These are phyloP conservation scores for Moesziomyces parantarcticus DNA, from an alignment of 1,284 basidiomycete species.

Conservation along the genomic window DNA sequence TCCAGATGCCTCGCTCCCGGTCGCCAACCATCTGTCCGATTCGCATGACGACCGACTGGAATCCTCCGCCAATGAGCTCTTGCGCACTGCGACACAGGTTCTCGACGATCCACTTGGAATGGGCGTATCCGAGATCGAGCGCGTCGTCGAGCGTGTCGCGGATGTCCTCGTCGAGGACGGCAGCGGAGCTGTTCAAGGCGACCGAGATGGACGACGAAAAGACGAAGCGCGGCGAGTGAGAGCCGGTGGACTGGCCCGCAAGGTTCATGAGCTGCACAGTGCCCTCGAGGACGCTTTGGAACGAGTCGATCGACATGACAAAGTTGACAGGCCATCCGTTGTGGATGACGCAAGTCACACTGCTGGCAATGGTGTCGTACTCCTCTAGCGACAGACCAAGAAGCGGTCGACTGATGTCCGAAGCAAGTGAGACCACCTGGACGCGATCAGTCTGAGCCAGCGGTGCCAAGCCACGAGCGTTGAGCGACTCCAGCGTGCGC, in stretches of 20 bases:
- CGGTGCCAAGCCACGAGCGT: constrained; percentile 17
- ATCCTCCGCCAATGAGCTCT: constrained; percentile 42
- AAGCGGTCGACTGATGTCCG: constrained; percentile 18
- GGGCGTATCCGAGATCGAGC: constrained; percentile 73
- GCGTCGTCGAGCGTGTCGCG: constrained; percentile 69
- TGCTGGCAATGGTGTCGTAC: constrained; percentile 15
- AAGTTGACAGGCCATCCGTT: constrained; percentile 59
- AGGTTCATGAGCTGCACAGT: constrained; percentile 74
- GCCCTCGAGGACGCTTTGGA: constrained; percentile 69
- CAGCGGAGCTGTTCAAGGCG: constrained; percentile 64
- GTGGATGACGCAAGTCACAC: constrained; percentile 46
- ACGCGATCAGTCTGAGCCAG: not conserved
- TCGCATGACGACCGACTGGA: constrained; percentile 37
- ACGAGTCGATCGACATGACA: constrained; percentile 46
- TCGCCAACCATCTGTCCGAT: constrained; percentile 74
- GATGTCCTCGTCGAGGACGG: constrained; percentile 69
- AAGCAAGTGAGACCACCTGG: constrained; percentile 18
- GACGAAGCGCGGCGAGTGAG: constrained; percentile 71
- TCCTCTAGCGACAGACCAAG: constrained; percentile 25
- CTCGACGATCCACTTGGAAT: constrained; percentile 75
- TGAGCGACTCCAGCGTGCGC: constrained; percentile 29
- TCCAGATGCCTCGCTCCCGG: constrained; percentile 73
- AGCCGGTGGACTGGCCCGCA: constrained; percentile 70
- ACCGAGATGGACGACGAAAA: constrained; percentile 74
- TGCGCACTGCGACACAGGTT: constrained; percentile 71